A percentile compares a stretch with the other conserved stretches of the same genome.
phyloP scores from a whole-genome alignment of 805 yeast species.

The Candida silvicultrix region DNA sequence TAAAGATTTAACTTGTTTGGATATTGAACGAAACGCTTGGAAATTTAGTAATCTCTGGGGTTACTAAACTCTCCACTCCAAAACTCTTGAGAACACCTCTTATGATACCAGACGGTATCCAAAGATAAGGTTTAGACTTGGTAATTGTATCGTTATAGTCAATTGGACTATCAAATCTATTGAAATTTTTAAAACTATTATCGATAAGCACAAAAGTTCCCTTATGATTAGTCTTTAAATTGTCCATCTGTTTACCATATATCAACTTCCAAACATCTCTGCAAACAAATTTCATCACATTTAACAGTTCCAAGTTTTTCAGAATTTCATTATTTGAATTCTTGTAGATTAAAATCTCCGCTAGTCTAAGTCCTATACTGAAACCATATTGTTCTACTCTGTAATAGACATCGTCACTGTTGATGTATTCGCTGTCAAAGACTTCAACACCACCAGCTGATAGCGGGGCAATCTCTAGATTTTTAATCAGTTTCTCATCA shows the following conservation, averaged over 20 bases:
- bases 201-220: conserved; percentile 79
- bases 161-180: conserved; percentile 39
- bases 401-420: conserved; percentile 44
- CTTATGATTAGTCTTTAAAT: conserved; percentile 85
- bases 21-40: conserved; percentile 74
- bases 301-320: conserved; percentile 57
- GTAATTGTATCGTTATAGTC: conserved; percentile 38
- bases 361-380: conserved; percentile 54
- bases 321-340: conserved; percentile 41
- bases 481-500: conserved; percentile 2
- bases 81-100: conserved; percentile 65
- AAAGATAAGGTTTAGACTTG: conserved; percentile 44
- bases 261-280: conserved; percentile 84
- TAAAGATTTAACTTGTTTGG: conserved; percentile 36
- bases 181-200: conserved; percentile 48
- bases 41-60: conserved; percentile 53
- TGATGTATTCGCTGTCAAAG: conserved; percentile 28
- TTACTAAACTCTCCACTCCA: conserved; percentile 60
- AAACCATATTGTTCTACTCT: conserved; percentile 70
- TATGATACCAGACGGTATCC: conserved; percentile 73
- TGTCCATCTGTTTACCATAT: conserved; percentile 85
- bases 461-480: conserved; percentile 11
- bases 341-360: conserved; percentile 39
- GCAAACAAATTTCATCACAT: conserved; percentile 87
- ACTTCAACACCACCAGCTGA: conserved; percentile 37